These are phyloP conservation scores for Capsella rubella DNA, from an alignment of 441 rosid species.

Conservation along the genomic window DNA sequence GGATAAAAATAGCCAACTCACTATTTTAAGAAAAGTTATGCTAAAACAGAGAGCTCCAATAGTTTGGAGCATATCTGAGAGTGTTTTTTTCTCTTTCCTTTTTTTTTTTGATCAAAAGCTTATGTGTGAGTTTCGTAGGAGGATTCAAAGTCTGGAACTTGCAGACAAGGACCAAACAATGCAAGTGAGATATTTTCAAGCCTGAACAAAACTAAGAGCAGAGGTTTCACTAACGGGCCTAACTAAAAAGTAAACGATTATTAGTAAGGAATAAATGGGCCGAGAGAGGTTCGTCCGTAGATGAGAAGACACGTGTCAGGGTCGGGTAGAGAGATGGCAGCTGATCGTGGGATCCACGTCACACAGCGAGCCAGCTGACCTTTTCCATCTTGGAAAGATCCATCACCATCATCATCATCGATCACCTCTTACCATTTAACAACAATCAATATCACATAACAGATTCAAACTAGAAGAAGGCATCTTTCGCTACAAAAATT, in stretches of 20 bases:
- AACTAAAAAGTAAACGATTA: slow-evolving; percentile 22
- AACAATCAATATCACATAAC: slow-evolving; percentile 6
- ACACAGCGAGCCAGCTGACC: slow-evolving; percentile 34
- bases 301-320: slow-evolving; percentile 38
- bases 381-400: slow-evolving; percentile 4
- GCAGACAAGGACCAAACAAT: neutral
- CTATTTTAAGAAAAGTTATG: slow-evolving; percentile 21
- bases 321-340: slow-evolving; percentile 35
- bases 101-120: too few relatives aligned
- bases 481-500: slow-evolving; percentile 7
- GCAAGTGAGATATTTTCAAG: neutral
- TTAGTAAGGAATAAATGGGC: neutral
- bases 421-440: neutral
- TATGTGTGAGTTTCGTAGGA: neutral
- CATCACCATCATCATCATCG: neutral
- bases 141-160: slow-evolving; percentile 1
- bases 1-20: slow-evolving; percentile 21
- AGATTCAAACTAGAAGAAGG: neutral
- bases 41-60: slow-evolving; percentile 13
- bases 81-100: too few relatives aligned
- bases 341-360: slow-evolving; percentile 47
- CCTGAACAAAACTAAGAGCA: slow-evolving; percentile 8
- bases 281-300: slow-evolving; percentile 31
- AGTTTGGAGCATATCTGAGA: neutral
- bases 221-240: neutral